Percentiles rank a stretch among this genome's conserved stretches.
Evolutionary conservation across 805 yeast species (phyloP).

Genomic region (Blastobotrys chiropterorum): DNA sequence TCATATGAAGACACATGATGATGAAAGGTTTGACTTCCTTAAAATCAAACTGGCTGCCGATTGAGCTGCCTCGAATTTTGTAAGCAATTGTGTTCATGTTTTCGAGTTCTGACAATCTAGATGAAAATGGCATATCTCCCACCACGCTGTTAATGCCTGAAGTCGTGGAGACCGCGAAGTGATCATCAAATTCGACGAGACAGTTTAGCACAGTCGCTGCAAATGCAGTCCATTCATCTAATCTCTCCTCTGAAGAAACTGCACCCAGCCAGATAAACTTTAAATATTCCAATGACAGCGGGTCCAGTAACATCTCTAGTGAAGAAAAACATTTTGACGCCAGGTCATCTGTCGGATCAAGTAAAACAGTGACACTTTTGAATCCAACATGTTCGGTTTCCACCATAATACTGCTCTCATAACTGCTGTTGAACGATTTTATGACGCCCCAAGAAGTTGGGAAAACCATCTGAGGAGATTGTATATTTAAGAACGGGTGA

Average conservation of each 20-base stretch:
- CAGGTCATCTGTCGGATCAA: constrained; percentile 41
- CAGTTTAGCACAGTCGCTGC: constrained; percentile 29
- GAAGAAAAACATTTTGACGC: constrained; percentile 43
- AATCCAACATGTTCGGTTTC: constrained; percentile 5
- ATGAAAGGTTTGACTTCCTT: constrained; percentile 41
- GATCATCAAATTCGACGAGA: constrained; percentile 8
- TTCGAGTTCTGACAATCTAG: constrained; percentile 1
- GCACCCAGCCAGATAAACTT: constrained; percentile 62
- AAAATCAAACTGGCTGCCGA: constrained; percentile 23
- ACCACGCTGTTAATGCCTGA: background rate
- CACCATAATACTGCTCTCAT: constrained; percentile 6
- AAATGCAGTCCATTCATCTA: constrained; percentile 57
- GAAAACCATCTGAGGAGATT: constrained; percentile 26
- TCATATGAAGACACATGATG: constrained; percentile 61
- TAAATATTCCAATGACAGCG: constrained; percentile 50
- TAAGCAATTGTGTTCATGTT: background rate
- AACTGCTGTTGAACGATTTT: constrained; percentile 2
- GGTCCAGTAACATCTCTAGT: constrained; percentile 50
- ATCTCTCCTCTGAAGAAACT: constrained; percentile 35
- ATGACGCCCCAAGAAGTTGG: constrained; percentile 6
- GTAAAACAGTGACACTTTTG: constrained; percentile 8
- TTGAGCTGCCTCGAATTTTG: constrained; percentile 8
- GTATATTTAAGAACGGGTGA: constrained; percentile 52
- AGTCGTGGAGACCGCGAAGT: background rate
- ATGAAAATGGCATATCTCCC: background rate